phyloP scores from a whole-genome alignment of 2,329 filamentous ascomycete genomes.

The Botrytis fabae region DNA sequence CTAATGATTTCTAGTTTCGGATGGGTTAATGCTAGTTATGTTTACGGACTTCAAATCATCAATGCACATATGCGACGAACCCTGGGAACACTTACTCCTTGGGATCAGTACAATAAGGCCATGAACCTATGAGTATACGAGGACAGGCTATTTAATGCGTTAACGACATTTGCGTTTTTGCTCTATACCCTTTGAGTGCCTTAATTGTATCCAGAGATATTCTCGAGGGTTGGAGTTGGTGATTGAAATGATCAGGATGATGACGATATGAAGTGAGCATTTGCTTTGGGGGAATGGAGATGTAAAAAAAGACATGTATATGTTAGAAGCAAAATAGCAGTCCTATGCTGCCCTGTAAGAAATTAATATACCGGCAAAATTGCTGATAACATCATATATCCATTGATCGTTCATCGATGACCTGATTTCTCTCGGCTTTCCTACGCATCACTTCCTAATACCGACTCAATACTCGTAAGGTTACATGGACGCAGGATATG shows the following conservation, averaged over 20 bases:
- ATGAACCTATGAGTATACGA: constrained; percentile 20
- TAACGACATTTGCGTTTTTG: constrained; percentile 10
- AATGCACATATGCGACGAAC: constrained; percentile 88
- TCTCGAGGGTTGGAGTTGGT: neutral
- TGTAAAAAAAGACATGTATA: constrained; percentile 3
- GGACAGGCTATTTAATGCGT: constrained; percentile 7
- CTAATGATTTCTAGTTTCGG: constrained; percentile 69
- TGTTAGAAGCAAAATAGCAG: constrained; percentile 1
- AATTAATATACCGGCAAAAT: constrained; percentile 15
- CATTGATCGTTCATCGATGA: neutral
- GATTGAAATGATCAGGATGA: neutral
- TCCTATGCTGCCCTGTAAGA: neutral
- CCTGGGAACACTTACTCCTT: constrained; percentile 83
- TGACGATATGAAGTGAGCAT: neutral
- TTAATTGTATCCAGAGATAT: neutral
- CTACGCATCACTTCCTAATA: neutral
- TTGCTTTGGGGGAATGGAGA: neutral
- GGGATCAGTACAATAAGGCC: constrained; percentile 32
- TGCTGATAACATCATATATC: neutral
- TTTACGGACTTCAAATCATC: constrained; percentile 86
- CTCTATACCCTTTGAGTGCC: constrained; percentile 13
- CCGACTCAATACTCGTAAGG: neutral
- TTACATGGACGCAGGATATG: neutral
- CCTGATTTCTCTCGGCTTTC: neutral
- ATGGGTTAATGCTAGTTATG: constrained; percentile 98